These are phyloP conservation scores for Porogramme epimiltina DNA, from an alignment of 1,284 basidiomycete species.

Conservation along the genomic window DNA sequence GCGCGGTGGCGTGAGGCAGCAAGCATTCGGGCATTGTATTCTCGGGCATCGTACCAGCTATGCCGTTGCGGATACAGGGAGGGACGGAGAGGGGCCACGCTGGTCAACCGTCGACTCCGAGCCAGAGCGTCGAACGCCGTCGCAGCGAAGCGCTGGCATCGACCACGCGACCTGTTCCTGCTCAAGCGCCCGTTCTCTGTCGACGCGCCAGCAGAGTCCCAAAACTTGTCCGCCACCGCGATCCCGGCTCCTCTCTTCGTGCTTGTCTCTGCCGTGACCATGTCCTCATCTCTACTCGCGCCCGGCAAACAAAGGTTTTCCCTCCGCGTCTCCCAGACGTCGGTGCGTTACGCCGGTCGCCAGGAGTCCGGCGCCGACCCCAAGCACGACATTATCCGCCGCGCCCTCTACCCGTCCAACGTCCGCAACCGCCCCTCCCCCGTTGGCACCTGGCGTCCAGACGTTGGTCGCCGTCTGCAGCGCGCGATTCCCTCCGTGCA, in stretches of 20 bases:
- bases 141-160: no score
- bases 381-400: constrained; percentile 73
- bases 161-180: no score
- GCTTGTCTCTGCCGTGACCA: constrained; percentile 7
- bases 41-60: no score
- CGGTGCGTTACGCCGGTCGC: constrained; percentile 39
- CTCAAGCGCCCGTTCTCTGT: not conserved
- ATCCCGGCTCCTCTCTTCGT: not conserved
- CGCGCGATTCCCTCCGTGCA: constrained; percentile 81
- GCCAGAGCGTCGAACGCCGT: no score
- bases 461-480: constrained; percentile 70
- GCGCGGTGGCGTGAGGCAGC: no score
- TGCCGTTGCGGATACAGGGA: no score
- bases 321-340: constrained; percentile 34
- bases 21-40: no score
- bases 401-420: constrained; percentile 78
- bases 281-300: constrained; percentile 27
- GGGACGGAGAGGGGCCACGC: no score
- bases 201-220: constrained; percentile 6
- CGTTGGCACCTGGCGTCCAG: constrained; percentile 79
- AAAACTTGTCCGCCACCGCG: constrained; percentile 8
- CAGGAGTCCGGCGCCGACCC: constrained; percentile 47
- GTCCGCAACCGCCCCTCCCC: constrained; percentile 71
- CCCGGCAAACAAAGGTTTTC: constrained; percentile 29
- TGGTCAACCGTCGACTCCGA: no score